phyloP scores from a whole-genome alignment of 2,329 filamentous ascomycete genomes.

The Fusarium pseudonygamai region DNA sequence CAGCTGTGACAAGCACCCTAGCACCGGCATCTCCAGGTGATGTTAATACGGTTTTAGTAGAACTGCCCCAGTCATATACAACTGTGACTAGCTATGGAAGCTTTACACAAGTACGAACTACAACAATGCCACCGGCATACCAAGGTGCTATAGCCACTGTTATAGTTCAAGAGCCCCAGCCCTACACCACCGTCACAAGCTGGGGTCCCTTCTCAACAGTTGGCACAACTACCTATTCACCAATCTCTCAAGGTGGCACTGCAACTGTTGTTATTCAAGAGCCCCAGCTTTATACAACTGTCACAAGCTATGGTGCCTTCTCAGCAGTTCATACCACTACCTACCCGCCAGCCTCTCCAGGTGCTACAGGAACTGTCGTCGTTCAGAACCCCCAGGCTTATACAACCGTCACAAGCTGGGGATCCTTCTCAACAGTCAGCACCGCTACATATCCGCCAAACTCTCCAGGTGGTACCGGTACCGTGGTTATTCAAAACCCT shows the following conservation, averaged over 20 bases:
- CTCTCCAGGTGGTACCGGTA: background rate
- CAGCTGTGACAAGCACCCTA: background rate
- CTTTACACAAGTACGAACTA: background rate
- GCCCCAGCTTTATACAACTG: background rate
- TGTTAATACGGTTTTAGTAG: background rate
- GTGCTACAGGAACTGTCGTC: background rate
- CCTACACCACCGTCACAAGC: background rate
- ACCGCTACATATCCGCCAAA: background rate
- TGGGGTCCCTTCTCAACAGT: background rate
- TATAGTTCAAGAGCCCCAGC: background rate
- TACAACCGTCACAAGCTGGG: background rate
- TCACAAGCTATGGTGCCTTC: background rate
- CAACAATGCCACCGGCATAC: background rate
- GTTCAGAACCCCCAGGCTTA: background rate
- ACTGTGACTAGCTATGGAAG: background rate
- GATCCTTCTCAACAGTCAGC: rapidly evolving
- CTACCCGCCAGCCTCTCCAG: background rate
- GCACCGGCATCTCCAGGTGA: background rate
- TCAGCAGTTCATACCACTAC: background rate
- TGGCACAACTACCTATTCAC: background rate
- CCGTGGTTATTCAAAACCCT: background rate
- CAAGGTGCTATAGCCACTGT: background rate
- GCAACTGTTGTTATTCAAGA: background rate
- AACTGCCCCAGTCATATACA: background rate
- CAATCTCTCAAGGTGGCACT: rapidly evolving